Evolutionary conservation across 805 yeast species (phyloP), one percentile per base, ranked within the genome.

Genomic region (Candida sonorensis): DNA sequence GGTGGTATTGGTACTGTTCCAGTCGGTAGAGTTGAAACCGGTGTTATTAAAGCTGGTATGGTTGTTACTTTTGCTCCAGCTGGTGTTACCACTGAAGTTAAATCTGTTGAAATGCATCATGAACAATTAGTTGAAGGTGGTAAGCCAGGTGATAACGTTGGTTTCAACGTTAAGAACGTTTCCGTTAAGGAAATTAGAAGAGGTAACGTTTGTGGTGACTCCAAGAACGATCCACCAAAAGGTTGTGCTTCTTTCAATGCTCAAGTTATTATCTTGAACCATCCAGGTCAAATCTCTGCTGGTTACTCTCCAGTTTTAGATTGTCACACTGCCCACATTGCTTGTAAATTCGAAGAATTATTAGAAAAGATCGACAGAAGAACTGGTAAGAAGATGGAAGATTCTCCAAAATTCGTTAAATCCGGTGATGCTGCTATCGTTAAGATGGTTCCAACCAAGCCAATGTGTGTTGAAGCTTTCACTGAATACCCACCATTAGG

Each of bases 361-460:
- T 51, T 81, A 49, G 78, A 77, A 66, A 80, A 85, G 80, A 81
- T 83, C 58, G 94, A 84, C 78, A 81, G 88, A 72, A 79, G 88
- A 69, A 79, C 95, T 57, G 94, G 94, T 72, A 84, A 90, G 82
- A 71, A 73, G 62, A 66, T 80, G 59, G 94, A 86, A 77, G 88
- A 81, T 60, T 67, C 72, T 57, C 95, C 96, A 57, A 88, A 90
- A 64, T 84, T 79, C 73, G 77, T 94, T 69, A 87, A 87, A 75
- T 81, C 94, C 59, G 95, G 95, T 66, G 95, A 88, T 72, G 87
- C 94, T 69, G 90, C 95, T 53, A 81, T 86, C 61, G 96, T 92
- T 51, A 80, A 78, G 61, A 75, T 88, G 72, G 78, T 86, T 56
- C 82, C 90, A 54, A 64, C 83, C 57, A 87, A 83, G 76, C 88